Conservation (phyloP, 78 protist genomes). For the Dictyostelium brefeldianum region DNA sequence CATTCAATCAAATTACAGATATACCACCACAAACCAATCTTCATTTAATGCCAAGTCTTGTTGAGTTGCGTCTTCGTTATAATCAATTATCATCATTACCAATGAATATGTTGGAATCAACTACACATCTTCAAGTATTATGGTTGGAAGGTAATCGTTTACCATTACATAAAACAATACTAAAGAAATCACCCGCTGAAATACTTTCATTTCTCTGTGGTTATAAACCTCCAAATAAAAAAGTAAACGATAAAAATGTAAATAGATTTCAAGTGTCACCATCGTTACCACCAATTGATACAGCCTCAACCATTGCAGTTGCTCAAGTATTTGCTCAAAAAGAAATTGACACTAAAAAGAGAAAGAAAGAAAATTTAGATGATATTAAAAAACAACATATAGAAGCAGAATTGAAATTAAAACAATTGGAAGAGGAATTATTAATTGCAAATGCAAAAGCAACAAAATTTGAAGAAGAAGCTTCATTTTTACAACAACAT, state of each 20-base stretch:
- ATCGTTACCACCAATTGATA: slow-evolving; percentile 52
- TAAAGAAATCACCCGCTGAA: slow-evolving; percentile 63
- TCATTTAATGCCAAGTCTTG: slow-evolving; percentile 46
- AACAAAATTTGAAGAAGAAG: slow-evolving; percentile 76
- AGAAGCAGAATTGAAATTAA: slow-evolving; percentile 36
- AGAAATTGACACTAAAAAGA: slow-evolving; percentile 66
- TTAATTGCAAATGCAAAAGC: slow-evolving; percentile 72
- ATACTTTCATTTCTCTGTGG: slow-evolving; percentile 29
- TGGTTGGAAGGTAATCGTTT: slow-evolving; percentile 72
- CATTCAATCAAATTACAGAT: slow-evolving; percentile 75
- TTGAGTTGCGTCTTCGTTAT: slow-evolving; percentile 57
- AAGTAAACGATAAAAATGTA: background rate
- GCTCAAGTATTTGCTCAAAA: slow-evolving; percentile 73
- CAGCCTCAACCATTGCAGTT: slow-evolving; percentile 62
- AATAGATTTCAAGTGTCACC: background rate
- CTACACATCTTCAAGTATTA: slow-evolving; percentile 56
- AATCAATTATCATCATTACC: slow-evolving; percentile 67
- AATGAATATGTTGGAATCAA: slow-evolving; percentile 47
- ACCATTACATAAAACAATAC: slow-evolving; percentile 38
- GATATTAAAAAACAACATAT: slow-evolving; percentile 69
- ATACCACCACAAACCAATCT: slow-evolving; percentile 49
- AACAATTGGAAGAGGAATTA: slow-evolving; percentile 65
- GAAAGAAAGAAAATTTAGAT: slow-evolving; percentile 66
- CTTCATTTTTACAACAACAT: slow-evolving; percentile 65
- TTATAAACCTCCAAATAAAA: slow-evolving; percentile 44